Evolutionary conservation across 768 basidiomycete species (phyloP), one percentile per base, ranked within the genome.

Genomic region (Pulveroboletus sp.): DNA sequence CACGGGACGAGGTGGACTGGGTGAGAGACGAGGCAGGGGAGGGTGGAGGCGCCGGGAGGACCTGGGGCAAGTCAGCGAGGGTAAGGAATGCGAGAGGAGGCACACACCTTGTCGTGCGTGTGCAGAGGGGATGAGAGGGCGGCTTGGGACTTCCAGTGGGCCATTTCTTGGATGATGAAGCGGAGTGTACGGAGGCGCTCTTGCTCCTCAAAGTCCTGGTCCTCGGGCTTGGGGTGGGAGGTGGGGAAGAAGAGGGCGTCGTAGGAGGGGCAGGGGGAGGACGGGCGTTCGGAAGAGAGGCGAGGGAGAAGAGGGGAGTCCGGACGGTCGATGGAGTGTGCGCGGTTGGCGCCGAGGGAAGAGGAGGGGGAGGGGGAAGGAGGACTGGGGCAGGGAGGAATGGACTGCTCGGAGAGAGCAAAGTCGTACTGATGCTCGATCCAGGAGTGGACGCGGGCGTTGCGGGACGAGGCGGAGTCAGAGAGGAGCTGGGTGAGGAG

Each of bases 111-210:
- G 52, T 57, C 51, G 33, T 31, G 50, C 2, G 35, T 8, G 43
- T 21, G 32, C 26, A 21, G 47, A 17, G 55, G 55, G 1, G 56
- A 46, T 1, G 39, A 18, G 0, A 33, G 43, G 3, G 37, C 27
- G 0, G 45, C 37, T 2, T 57, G 46, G 1, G 60, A 51, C 17
- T 62, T 60, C 54, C 57, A 67, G 30, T 57, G 60, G 0, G 61
- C 56, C 70, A 71, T 71, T 54, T 71, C 67, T 30, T 65, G 69
- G 4, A 71, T 60, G 51, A 71, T 67, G 47, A 68, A 70, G 18
- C 63, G 61, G 48, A 72, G 64, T 0, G 71, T 57, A 8, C 70
- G 70, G 38, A 65, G 51, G 36, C 69, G 68, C 44, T 71, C 67
- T 11, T 60, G 52, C 39, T 69, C 62, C 24, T 64, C 64, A 37